These are phyloP conservation scores for Casuarina glauca DNA, from an alignment of 306 rosid genomes.

Conservation along the genomic window DNA sequence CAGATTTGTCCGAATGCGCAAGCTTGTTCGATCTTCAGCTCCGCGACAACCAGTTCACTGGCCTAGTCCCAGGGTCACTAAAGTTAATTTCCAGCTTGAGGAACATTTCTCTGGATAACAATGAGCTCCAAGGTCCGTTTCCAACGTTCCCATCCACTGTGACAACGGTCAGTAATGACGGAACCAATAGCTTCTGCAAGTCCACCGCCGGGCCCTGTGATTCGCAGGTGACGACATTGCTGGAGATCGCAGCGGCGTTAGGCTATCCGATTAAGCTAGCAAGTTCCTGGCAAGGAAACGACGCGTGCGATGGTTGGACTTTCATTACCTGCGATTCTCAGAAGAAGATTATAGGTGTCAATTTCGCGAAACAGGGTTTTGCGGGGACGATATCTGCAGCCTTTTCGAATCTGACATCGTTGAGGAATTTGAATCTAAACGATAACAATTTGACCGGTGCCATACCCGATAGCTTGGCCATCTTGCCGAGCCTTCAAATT, in stretches of 20 bases:
- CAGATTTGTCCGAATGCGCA: slow-evolving; percentile 53
- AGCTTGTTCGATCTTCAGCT: slow-evolving; percentile 65
- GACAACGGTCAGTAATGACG: slow-evolving; percentile 15
- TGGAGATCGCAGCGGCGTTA: slow-evolving; percentile 48
- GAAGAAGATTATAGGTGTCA: slow-evolving; percentile 40
- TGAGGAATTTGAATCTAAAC: slow-evolving; percentile 45
- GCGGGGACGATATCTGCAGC: slow-evolving; percentile 68
- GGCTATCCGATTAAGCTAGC: slow-evolving; percentile 50
- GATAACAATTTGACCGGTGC: slow-evolving; percentile 53
- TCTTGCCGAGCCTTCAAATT: slow-evolving; percentile 46
- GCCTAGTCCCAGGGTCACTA: slow-evolving; percentile 58
- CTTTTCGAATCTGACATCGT: slow-evolving; percentile 52
- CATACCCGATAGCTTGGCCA: slow-evolving; percentile 48
- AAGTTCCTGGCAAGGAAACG: slow-evolving; percentile 44
- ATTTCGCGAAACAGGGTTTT: slow-evolving; percentile 41
- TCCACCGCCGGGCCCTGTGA: slow-evolving; percentile 48
- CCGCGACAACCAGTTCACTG: slow-evolving; percentile 62
- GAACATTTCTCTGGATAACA: slow-evolving; percentile 59
- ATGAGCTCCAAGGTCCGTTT: slow-evolving; percentile 60
- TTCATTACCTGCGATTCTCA: slow-evolving; percentile 41
- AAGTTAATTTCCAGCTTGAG: slow-evolving; percentile 34
- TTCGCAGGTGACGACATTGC: slow-evolving; percentile 45
- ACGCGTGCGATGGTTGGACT: slow-evolving; percentile 50
- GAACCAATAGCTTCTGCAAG: slow-evolving; percentile 57
- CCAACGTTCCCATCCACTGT: slow-evolving; percentile 49